Base-by-base conservation (phyloP, 2,329 filamentous ascomycete species). In the Clonostachys chloroleuca region DNA sequence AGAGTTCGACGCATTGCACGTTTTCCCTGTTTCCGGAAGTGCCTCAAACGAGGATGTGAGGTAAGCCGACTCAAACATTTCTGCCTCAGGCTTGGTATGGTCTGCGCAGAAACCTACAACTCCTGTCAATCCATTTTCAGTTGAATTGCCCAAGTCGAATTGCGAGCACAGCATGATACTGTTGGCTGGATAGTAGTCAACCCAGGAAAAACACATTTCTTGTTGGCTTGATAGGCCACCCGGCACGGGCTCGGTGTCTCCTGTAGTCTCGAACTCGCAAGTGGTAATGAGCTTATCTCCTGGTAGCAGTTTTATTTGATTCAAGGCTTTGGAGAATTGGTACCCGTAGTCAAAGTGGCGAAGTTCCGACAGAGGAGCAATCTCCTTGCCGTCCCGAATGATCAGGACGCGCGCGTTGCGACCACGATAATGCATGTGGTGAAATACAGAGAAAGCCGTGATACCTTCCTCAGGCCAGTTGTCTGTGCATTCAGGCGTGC, bases 311-410 rank as follows among this genome's bases (percentile, higher is more conserved):
- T 46, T 36, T 5, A 46, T 46, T 12, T 46, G 44, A 34, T 46
- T 18, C 44, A 46, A 46, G 37, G 20, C 20, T 42, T 46, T 46
- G 8, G 44, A 46, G 37, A 46, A 46, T 24, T 46, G 44, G 20
- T 41, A 46, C 24, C 39, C 44, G 44, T 46, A 46, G 40, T 46
- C 44, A 42, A 46, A 46, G 39, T 46, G 37, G 36, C 44, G 44
- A 46, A 46, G 44, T 34, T 37, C 16, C 20, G 44, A 46, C 36
- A 46, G 44, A 6, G 44, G 44, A 17, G 44, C 30, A 34, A 46
- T 42, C 39, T 46, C 44, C 35, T 46, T 14, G 18, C 44, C 44
- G 37, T 46, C 44, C 17, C 44, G 44, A 34, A 46, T 46, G 37
- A 46, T 46, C 44, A 42, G 44, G 24, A 46, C 37, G 20, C 44